phyloP scores from a whole-genome alignment of 129 eudicot genomes.

The Oenanthe sinensis region DNA sequence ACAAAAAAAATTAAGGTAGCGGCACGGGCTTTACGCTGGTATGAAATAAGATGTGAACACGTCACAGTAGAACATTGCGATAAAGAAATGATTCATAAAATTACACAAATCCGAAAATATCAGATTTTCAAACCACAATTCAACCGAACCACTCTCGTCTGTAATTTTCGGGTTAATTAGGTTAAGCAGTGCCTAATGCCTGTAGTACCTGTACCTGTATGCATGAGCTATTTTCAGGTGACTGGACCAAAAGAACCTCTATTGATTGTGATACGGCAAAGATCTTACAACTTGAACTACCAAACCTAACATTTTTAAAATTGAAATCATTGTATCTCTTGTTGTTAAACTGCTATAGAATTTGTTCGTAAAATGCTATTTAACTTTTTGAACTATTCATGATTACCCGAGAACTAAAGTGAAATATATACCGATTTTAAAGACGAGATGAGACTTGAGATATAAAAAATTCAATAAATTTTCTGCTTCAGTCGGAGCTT shows the following conservation, averaged over 20 bases:
- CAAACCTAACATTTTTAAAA: conserved; percentile 4
- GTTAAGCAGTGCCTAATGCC: not conserved
- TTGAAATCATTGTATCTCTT: not conserved
- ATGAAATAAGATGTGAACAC: too few relatives aligned
- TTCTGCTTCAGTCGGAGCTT: too few relatives aligned
- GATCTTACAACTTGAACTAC: not conserved
- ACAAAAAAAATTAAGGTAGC: too few relatives aligned
- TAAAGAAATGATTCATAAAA: too few relatives aligned
- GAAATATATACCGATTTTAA: too few relatives aligned
- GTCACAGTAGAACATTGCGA: too few relatives aligned
- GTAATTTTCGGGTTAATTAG: not conserved
- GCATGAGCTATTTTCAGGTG: not conserved
- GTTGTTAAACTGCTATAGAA: not conserved
- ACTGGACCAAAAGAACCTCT: not conserved
- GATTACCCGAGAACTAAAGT: too few relatives aligned
- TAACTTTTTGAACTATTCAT: not conserved
- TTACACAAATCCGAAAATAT: not conserved
- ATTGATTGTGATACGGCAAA: not conserved
- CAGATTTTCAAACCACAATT: not conserved
- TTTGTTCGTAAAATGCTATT: conserved; percentile 1
- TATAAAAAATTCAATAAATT: too few relatives aligned
- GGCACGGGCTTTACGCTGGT: too few relatives aligned
- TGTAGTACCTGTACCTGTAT: too few relatives aligned
- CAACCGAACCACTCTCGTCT: not conserved
- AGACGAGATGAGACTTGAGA: too few relatives aligned